Base-by-base conservation (phyloP, 768 basidiomycete genomes). In the Phaeotremella fagi region DNA sequence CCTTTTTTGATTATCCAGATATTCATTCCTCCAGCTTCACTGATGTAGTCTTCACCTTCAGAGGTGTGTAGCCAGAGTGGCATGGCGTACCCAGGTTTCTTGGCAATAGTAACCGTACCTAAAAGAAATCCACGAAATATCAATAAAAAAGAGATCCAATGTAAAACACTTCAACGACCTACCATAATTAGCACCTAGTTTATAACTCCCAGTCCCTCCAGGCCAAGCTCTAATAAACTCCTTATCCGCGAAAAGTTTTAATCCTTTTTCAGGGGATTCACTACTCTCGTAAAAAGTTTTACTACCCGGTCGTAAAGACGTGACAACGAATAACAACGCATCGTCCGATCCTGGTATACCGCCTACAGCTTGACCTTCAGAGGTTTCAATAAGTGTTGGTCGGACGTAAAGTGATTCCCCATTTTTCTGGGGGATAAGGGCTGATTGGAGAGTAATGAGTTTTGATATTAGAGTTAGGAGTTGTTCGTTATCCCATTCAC, bases 211-310 rank as follows among this genome's bases (percentile, higher is more conserved):
- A 15, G 45, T 26, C 12, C 45, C 45, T 11, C 45, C 45, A 11
- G 45, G 45, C 45, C 45, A 46, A 46, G 45, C 45, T 20, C 45
- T 18, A 11, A 46, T 25, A 4, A 26, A 16, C 20, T 46, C 45
- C 24, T 46, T 26, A 46, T 15, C 16, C 25, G 45, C 45, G 25
- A 20, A 15, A 20, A 46, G 45, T 26, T 35, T 35, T 9, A 35
- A n/a, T 9, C 33, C 33, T n/a, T 35, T 35, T n/a, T 35, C 33
- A n/a, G 33, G 33, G n/a, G 33, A 35, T n/a, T 35, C 33, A n/a
- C 11, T 9, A 35, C 33, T 35, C n/a, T 35, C 11, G 33, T 35
- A 35, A n/a, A 35, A 35, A n/a, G n/a, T 9, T n/a, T 35, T 9
- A n/a, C 33, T n/a, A 9, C 33, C 33, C 33, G 33, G 33, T 35